Base-by-base conservation (phyloP, 169 alveolate genomes). In the Plasmodium berghei region DNA sequence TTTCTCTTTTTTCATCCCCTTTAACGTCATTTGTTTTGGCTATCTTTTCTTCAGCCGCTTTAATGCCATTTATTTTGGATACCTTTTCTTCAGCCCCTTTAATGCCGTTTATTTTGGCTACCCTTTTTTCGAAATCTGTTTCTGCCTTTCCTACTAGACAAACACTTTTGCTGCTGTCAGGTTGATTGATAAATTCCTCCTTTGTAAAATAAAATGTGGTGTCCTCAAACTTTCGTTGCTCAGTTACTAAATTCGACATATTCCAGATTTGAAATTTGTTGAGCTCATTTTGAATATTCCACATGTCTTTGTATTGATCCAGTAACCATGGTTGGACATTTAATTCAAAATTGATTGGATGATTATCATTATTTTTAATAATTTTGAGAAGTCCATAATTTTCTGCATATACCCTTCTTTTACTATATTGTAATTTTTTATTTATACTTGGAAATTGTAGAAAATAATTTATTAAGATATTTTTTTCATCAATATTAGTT, bases 341-440 rank as follows among this genome's bases (percentile, higher is more conserved):
- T 54, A 86, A 48, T 20, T 72, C 73, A 71, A 71, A 86, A 71
- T 71, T 70, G 10, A 71, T 52, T 5, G 87, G 87, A 5, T 59
- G 24, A 59, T 86, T 86, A 28, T 86, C 91, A 10, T 49, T 45
- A 71, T 86, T 69, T 86, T 72, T 86, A n/a, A 70, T 54, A 61
- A 80, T 80, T 63, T 46, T 59, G 24, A 86, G 52, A 45, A 86
- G 73, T 14, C 91, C 91, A 71, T 71, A 86, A 71, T 69, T 86
- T 63, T 86, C 91, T 58, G 91, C 91, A 48, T 71, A 86, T 59
- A 86, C 45, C 24, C 91, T 70, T 86, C 74, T 86, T 71, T 86
- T 86, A 22, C 42, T 86, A 40, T 71, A 86, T 66, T 69, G 87
- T 59, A 86, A 40, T 54, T 71, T 86, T 59, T 86, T 86, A 52